Conservation (phyloP, 2,329 filamentous ascomycete species). For the Zalaria sp. region DNA sequence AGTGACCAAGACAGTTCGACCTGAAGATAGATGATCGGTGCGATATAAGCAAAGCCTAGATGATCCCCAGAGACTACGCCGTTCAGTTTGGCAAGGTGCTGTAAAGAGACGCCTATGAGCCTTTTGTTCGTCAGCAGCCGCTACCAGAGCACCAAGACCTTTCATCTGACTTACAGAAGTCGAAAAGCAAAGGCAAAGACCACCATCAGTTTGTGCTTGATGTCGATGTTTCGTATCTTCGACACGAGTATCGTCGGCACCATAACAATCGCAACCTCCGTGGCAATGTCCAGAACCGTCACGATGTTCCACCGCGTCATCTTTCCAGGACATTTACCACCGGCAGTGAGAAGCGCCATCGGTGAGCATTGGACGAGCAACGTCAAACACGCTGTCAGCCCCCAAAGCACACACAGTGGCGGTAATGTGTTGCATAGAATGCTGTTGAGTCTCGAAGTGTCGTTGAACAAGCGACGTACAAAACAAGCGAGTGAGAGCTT, state of each 20-base stretch:
- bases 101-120: too few relatives aligned
- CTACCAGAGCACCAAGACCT: too few relatives aligned
- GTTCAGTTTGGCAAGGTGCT: too few relatives aligned
- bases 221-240: slow-evolving; percentile 13
- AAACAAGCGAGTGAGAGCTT: neutral
- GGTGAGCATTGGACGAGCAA: too few relatives aligned
- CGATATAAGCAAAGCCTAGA: too few relatives aligned
- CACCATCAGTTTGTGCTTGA: slow-evolving; percentile 14
- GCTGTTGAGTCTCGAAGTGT: neutral
- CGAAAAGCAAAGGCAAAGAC: slow-evolving; percentile 15
- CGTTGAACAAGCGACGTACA: neutral
- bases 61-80: too few relatives aligned
- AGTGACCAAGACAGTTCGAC: too few relatives aligned
- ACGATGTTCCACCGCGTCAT: slow-evolving; percentile 13
- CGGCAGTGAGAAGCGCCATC: neutral
- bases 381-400: neutral
- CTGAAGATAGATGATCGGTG: too few relatives aligned
- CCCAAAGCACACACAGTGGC: neutral
- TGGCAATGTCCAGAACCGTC: slow-evolving; percentile 11
- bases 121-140: too few relatives aligned
- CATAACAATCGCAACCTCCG: slow-evolving; percentile 12
- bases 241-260: slow-evolving; percentile 12
- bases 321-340: slow-evolving; percentile 7
- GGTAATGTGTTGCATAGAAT: neutral
- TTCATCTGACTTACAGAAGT: slow-evolving; percentile 8